Evolutionary conservation across 73 alveolate species (phyloP), one percentile per base, ranked within the genome.

Genomic region (Uronychia binucleata): DNA sequence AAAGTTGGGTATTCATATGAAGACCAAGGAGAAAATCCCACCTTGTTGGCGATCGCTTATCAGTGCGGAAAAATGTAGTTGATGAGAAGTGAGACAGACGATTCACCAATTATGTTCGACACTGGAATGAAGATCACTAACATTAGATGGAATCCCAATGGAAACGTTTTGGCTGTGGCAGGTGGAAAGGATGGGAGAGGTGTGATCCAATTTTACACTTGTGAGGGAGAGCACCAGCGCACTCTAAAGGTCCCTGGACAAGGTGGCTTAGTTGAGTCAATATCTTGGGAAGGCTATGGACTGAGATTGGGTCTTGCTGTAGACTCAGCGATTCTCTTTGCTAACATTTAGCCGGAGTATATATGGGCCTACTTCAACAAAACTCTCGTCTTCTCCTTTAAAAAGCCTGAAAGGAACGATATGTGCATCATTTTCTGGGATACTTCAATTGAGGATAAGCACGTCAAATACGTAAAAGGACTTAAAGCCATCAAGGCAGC

Each of bases 361-460:
- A 93, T 95, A 82, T 98, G 99, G 99, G 97, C 99, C 67, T 98
- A 88, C 93, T 94, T 98, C 80, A 94, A 98, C 46, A 96, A 96
- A 75, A 98, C 99, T 34, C 94, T 98, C 30, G 99, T 97, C 60
- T 98, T 97, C 84, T 99, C 99, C 0, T 98, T 84, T 92, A 81
- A 82, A 89, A 97, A 94, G 88, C 95, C 97, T 67, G 99, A 98
- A 82, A 94, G 99, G 86, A 96, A 91, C 77, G 99, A 98, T 74
- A 91, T 98, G 95, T 81, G 98, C 96, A 97, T 98, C 58, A 94
- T 97, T 13, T 98, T 98, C 93, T 98, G 99, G 99, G 98, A 98
- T 83, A 95, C 97, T 19, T 84, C 79, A 31, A 93, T 89, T 34
- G 88, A 96, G 86, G 97, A 97, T 79, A 92, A 93, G 87, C 95